These are phyloP conservation scores for Talaromyces atroroseus DNA, from an alignment of 2,329 filamentous ascomycete genomes.

Conservation along the genomic window DNA sequence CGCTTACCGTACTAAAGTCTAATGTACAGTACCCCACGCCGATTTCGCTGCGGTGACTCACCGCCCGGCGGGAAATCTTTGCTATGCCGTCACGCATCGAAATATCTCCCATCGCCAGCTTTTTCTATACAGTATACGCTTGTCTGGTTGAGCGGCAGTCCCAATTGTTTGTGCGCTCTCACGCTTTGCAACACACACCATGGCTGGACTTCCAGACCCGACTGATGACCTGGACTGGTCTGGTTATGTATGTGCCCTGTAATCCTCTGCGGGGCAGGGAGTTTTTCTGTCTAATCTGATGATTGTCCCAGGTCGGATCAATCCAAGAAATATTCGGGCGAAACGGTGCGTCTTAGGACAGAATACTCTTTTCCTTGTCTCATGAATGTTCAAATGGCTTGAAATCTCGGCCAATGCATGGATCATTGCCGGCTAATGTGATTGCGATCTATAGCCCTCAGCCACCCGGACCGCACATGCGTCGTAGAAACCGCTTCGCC, in stretches of 20 bases:
- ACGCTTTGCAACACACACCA: neutral
- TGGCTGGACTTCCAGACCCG: conserved; percentile 31
- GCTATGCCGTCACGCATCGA: conserved; percentile 1
- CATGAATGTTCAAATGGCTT: neutral
- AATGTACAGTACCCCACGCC: no score
- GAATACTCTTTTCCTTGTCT: neutral
- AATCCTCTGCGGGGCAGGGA: neutral
- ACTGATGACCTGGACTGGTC: conserved; percentile 43
- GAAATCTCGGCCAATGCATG: neutral
- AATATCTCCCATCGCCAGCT: no score
- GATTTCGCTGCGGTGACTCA: conserved; percentile 14
- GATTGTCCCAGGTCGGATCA: conserved; percentile 23
- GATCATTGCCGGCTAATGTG: neutral
- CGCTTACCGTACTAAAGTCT: no score
- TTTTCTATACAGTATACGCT: neutral
- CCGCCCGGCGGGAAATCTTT: conserved; percentile 11
- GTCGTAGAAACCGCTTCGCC: conserved; percentile 59
- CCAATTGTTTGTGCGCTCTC: neutral
- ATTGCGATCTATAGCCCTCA: conserved; percentile 39
- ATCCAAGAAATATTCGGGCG: conserved; percentile 41
- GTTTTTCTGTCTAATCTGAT: neutral
- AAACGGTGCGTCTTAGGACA: conserved; percentile 33
- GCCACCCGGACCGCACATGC: conserved; percentile 62
- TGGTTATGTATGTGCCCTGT: conserved; percentile 28
- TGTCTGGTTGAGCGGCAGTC: neutral